A percentile compares a stretch with the other conserved stretches of the same genome.
phyloP scores from a whole-genome alignment of 352 stramenopile genomes.

The Pythium sp. region DNA sequence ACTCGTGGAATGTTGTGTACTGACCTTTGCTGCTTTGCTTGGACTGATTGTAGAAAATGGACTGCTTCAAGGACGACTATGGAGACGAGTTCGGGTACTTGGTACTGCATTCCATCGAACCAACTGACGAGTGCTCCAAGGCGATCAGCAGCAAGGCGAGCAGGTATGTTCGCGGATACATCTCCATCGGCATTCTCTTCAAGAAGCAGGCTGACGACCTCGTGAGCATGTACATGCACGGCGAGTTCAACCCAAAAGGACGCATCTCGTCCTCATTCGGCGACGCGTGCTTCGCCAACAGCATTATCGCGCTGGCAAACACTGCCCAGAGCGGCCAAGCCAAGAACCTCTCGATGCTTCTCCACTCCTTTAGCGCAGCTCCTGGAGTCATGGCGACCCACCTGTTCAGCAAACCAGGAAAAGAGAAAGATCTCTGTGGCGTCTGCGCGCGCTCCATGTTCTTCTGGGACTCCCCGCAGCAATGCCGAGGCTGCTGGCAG shows the following conservation, averaged over 20 bases:
- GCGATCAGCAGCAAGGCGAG: slow-evolving; percentile 12
- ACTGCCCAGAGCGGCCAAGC: slow-evolving; percentile 63
- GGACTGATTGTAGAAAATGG: slow-evolving; percentile 53
- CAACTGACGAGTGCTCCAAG: slow-evolving; percentile 25
- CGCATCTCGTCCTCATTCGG: slow-evolving; percentile 47
- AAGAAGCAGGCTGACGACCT: slow-evolving; percentile 53
- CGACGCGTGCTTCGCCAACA: slow-evolving; percentile 57
- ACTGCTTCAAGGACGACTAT: slow-evolving; percentile 46
- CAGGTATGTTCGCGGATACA: slow-evolving; percentile 54
- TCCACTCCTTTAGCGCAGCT: slow-evolving; percentile 28
- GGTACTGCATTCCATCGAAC: slow-evolving; percentile 69
- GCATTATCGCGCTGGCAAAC: slow-evolving; percentile 58
- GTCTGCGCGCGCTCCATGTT: slow-evolving; percentile 58
- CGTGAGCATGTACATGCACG: slow-evolving; percentile 64
- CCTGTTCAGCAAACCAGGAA: slow-evolving; percentile 11
- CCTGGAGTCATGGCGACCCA: slow-evolving; percentile 1
- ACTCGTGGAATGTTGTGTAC: neutral
- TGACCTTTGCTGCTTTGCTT: slow-evolving; percentile 5
- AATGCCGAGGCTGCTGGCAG: slow-evolving; percentile 65
- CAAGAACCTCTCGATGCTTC: slow-evolving; percentile 67
- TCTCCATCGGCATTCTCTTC: slow-evolving; percentile 67
- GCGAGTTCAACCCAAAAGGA: slow-evolving; percentile 61
- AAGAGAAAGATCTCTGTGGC: slow-evolving; percentile 36
- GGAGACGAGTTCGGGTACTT: slow-evolving; percentile 69
- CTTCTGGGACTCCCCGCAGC: slow-evolving; percentile 60